Conservation (phyloP, 441 rosid species). For the Raphanus hybrid region DNA sequence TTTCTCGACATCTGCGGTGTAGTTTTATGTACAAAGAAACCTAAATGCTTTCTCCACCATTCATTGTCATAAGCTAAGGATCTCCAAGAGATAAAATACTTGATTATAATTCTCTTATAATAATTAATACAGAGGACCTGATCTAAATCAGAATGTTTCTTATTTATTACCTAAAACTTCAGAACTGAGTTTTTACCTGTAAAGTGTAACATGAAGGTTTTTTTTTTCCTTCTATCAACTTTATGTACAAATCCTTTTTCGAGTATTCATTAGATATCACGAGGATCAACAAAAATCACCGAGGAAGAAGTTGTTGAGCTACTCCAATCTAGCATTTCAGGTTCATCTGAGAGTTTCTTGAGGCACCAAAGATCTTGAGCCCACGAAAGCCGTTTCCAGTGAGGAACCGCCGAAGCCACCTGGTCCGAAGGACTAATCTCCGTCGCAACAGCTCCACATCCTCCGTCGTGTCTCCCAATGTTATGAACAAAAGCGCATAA, state of each 20-base stretch:
- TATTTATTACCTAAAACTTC: not conserved
- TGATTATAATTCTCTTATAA: slow-evolving; percentile 48
- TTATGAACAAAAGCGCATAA: slow-evolving; percentile 67
- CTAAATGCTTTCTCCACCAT: too few species aligned
- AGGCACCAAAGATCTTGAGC: slow-evolving; percentile 78
- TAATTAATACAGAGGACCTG: not conserved
- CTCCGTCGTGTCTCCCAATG: slow-evolving; percentile 61
- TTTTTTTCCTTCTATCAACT: not conserved
- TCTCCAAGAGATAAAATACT: slow-evolving; percentile 40
- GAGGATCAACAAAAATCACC: slow-evolving; percentile 75
- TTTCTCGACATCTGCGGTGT: too few species aligned
- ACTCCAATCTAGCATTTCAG: slow-evolving; percentile 51
- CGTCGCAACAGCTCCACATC: slow-evolving; percentile 64
- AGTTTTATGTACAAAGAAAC: slow-evolving; percentile 42
- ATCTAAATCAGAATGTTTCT: slow-evolving; percentile 3
- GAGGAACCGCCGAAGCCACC: slow-evolving; percentile 61
- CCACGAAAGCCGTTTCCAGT: slow-evolving; percentile 74
- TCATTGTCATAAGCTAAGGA: not conserved
- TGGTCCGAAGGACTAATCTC: slow-evolving; percentile 71
- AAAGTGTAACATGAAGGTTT: not conserved
- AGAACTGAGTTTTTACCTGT: not conserved
- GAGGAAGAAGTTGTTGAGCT: slow-evolving; percentile 46
- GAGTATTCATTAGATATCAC: slow-evolving; percentile 51
- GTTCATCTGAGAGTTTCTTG: slow-evolving; percentile 47
- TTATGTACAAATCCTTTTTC: slow-evolving; percentile 4